Evolutionary conservation across 306 rosid genomes (phyloP), one percentile per base, ranked within the genome.

Genomic region (Quercus suber): DNA sequence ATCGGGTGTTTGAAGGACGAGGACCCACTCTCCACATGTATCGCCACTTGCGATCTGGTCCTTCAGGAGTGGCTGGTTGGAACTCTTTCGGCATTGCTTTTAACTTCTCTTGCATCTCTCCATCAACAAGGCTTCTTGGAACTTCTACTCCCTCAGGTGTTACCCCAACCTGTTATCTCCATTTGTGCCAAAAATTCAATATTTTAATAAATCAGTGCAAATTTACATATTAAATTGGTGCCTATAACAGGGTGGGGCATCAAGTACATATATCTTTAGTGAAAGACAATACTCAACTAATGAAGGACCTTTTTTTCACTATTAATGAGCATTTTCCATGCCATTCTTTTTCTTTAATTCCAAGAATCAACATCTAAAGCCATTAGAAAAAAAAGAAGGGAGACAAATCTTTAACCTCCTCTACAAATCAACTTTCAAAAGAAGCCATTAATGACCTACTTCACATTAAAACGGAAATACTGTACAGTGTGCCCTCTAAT

Each of bases 1-100:
- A 95, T 56, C 82, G 86, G 63, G 99, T 92, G 21, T 85, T 67
- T 17, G 86, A 82, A 4, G 99, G 99, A 3, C 99, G 92, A 63
- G 96, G 90, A 76, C 99, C 99, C 21, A 92, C 92, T 80, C 99
- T 86, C 99, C 99, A 92, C 84, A 92, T 92, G 86, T 92, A 95
- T 72, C 98, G 73, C 99, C 98, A 95, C 84, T 95, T 95, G 58
- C 84, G 90, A 86, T 95, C 99, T 52, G 98, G 93, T 6, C 97
- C 99, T 73, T 74, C 76, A 64, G 91, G 99, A 73, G 82, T 73
- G 45, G 87, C 80, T 31, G 99, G 97, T 15, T 83, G 89, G 78
- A 81, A 71, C 43, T 90, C 89, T 77, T 84, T 73, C 4, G 98
- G 94, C 94, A 95, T 92, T 74, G 86, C 86, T 55, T 84, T 92